Evolutionary conservation across 352 stramenopile species (phyloP).

Genomic region (Phytopythium cucurbitacearum): DNA sequence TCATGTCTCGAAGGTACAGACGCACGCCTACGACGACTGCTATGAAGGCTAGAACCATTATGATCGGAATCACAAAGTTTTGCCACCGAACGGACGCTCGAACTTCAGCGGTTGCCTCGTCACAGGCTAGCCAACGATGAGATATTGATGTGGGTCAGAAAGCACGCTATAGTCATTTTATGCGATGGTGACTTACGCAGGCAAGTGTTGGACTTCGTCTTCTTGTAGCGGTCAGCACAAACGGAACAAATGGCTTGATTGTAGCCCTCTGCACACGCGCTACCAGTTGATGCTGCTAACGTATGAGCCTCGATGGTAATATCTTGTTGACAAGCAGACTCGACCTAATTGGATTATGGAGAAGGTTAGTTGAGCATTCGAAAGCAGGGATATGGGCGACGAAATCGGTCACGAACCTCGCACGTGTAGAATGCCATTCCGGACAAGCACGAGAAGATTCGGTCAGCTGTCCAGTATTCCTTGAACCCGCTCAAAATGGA

Average conservation of each 20-base stretch:
- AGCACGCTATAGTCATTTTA: neutral
- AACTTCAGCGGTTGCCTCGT: slow-evolving; percentile 42
- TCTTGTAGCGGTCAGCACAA: slow-evolving; percentile 51
- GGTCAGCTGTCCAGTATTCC: slow-evolving; percentile 54
- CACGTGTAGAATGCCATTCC: slow-evolving; percentile 57
- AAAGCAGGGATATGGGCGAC: neutral
- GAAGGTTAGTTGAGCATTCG: neutral
- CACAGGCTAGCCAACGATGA: slow-evolving; percentile 30
- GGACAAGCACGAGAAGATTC: slow-evolving; percentile 58
- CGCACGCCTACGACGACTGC: slow-evolving; percentile 30
- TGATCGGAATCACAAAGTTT: slow-evolving; percentile 67
- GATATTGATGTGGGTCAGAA: neutral
- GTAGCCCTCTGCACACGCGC: slow-evolving; percentile 46
- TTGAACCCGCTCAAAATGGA: slow-evolving; percentile 24
- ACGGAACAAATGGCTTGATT: slow-evolving; percentile 68
- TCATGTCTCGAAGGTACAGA: slow-evolving; percentile 53
- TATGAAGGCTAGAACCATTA: slow-evolving; percentile 32
- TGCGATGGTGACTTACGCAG: slow-evolving; percentile 35
- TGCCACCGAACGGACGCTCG: slow-evolving; percentile 54
- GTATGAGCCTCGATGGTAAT: slow-evolving; percentile 33
- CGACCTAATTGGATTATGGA: slow-evolving; percentile 19
- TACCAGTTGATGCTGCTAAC: slow-evolving; percentile 10
- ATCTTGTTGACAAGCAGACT: slow-evolving; percentile 40
- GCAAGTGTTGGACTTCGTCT: slow-evolving; percentile 46
- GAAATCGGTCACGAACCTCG: slow-evolving; percentile 27